Base-by-base conservation (phyloP, 2,329 filamentous ascomycete genomes). In the Cyphellophora attinorum region DNA sequence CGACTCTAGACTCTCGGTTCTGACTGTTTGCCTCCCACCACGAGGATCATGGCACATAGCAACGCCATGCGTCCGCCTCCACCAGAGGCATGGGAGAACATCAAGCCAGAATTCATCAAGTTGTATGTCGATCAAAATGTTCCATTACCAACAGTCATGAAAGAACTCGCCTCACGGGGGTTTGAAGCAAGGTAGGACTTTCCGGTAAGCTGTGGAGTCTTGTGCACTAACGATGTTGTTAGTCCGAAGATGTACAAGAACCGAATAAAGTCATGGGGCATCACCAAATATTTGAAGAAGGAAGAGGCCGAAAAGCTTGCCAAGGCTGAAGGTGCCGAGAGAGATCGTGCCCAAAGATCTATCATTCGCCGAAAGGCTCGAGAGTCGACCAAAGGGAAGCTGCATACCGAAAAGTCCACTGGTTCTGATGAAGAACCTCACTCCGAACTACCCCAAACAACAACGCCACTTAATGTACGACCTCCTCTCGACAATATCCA, bases 71-170 rank as follows among this genome's bases (percentile, higher is more conserved):
- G 33, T 6, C 39, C 40, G 13, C 37, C 35, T 3, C 21, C 31
- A 10, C 19, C 40, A 19, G 33, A 32, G 14, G 70, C 77, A 49
- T 81, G 76, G 77, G 70, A 75, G 37, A 74, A 72, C 38, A 80
- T 80, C 55, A 66, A 70, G 47, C 67, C 70, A 11, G 63, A 74
- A 42, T 78, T 74, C 59, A 75, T 72, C 53, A 70, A 73, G 44
- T 70, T 89, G 50, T 91, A 86, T 50, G 81, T 88, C 44, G 73
- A 77, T 38, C 78, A 89, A 58, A 74, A 75, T 10, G 34, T 31
- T 16, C 72, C 74, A 18, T 60, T 86, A 37, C 74, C 80, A 48
- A 75, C 86, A 45, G 79, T 89, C 19, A 79, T 82, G 63, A 67
- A 76, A 11, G n/a, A n/a, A n/a, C n/a, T n/a, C n/a, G n/a, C n/a